phyloP scores from a whole-genome alignment of 306 rosid genomes.

The Cucurbita argyrosperma region DNA sequence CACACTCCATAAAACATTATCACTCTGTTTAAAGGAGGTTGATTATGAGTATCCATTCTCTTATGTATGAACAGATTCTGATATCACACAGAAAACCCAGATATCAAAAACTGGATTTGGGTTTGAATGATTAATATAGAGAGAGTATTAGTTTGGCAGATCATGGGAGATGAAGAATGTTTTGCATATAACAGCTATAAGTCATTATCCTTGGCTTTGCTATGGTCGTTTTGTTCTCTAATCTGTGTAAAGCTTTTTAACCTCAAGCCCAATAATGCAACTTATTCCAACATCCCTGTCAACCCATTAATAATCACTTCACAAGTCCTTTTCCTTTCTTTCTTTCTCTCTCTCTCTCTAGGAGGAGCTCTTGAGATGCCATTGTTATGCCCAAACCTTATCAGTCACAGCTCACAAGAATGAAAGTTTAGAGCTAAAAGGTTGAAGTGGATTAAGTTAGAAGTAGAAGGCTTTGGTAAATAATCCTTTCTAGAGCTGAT shows the following conservation, averaged over 20 bases:
- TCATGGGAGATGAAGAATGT: not conserved
- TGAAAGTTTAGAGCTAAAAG: not conserved
- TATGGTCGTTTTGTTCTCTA: not conserved
- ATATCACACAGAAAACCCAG: too few species aligned
- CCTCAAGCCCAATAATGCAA: slow-evolving; percentile 8
- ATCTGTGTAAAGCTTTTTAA: not conserved
- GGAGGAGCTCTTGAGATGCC: not conserved
- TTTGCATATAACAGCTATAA: not conserved
- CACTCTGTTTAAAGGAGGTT: not conserved
- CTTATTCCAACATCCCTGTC: slow-evolving; percentile 40
- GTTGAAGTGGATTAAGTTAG: slow-evolving; percentile 4
- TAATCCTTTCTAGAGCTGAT: slow-evolving; percentile 21
- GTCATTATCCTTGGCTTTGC: not conserved
- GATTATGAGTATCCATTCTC: too few species aligned
- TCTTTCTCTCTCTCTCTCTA: slow-evolving; percentile 12
- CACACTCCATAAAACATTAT: not conserved
- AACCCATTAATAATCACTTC: slow-evolving; percentile 36
- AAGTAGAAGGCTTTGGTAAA: slow-evolving; percentile 12
- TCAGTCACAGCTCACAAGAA: not conserved
- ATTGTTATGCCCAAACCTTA: not conserved
- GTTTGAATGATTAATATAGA: too few species aligned
- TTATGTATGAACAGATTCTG: too few species aligned
- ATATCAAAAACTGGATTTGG: too few species aligned
- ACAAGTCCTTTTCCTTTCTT: slow-evolving; percentile 20
- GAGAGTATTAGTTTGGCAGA: not conserved